These are phyloP conservation scores for Naganishia sp. DNA, from an alignment of 1,284 basidiomycete species.

Conservation along the genomic window DNA sequence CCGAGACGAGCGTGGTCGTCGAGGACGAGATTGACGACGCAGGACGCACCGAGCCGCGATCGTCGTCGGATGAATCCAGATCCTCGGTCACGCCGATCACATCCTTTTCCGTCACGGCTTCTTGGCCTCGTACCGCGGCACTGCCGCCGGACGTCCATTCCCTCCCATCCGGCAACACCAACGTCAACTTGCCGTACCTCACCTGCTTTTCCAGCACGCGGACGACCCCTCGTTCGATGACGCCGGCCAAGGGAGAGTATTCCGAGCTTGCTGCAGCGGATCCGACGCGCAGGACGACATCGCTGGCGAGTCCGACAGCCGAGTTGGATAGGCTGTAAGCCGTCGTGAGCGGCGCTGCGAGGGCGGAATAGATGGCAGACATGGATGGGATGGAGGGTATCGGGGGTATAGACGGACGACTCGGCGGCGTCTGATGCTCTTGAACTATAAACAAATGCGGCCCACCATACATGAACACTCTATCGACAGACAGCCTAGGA, in stretches of 20 bases:
- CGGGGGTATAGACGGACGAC: background rate
- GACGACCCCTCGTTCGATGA: conserved; percentile 5
- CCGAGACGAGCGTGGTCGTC: conserved; percentile 7
- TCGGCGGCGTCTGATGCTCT: too few relatives aligned
- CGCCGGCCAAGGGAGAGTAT: background rate
- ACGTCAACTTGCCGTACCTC: conserved; percentile 20
- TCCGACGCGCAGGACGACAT: conserved; percentile 16
- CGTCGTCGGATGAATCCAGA: conserved; percentile 8
- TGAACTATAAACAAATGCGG: too few relatives aligned
- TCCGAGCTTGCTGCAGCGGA: conserved; percentile 6
- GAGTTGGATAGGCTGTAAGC: conserved; percentile 18
- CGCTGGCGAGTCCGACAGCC: conserved; percentile 18
- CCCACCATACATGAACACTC: too few relatives aligned
- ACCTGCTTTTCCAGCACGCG: conserved; percentile 25
- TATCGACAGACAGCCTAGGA: too few relatives aligned
- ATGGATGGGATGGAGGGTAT: background rate
- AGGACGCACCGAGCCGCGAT: background rate
- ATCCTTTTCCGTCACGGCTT: background rate
- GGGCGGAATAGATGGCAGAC: conserved; percentile 14
- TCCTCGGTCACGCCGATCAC: background rate
- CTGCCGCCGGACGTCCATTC: conserved; percentile 17
- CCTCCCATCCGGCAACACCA: conserved; percentile 28
- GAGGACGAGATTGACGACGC: conserved; percentile 7
- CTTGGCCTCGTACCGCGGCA: background rate
- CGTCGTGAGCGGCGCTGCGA: conserved; percentile 17